Percentiles rank a stretch among this genome's conserved stretches.
These are phyloP conservation scores for Carex kokanica DNA, from an alignment of 176 grass and related monocot species.

Conservation along the genomic window DNA sequence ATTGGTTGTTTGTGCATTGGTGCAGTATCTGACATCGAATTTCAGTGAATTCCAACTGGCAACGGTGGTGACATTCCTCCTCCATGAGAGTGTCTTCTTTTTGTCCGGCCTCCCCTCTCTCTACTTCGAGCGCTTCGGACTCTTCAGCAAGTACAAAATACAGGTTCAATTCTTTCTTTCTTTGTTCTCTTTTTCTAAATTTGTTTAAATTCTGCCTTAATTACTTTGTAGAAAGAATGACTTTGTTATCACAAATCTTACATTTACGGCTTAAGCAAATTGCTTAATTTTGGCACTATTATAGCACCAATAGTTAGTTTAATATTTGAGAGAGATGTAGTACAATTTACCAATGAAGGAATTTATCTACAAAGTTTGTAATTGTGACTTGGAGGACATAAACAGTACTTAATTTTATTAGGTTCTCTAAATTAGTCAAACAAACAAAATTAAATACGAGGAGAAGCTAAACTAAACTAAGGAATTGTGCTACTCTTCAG, in stretches of 20 bases:
- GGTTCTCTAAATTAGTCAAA: background rate
- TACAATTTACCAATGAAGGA: background rate
- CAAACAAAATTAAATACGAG: background rate
- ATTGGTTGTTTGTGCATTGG: background rate
- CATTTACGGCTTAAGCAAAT: background rate
- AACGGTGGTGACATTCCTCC: constrained; percentile 59
- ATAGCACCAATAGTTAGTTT: background rate
- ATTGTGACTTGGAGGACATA: background rate
- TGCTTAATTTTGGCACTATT: background rate
- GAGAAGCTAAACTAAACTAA: background rate
- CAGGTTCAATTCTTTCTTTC: constrained; percentile 32
- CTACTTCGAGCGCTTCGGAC: constrained; percentile 67
- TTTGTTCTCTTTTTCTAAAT: background rate
- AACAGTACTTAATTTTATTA: background rate
- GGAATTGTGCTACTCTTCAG: background rate
- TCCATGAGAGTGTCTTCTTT: constrained; percentile 85
- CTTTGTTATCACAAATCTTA: background rate
- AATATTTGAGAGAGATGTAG: background rate
- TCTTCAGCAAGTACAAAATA: constrained; percentile 90
- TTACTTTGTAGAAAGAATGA: background rate
- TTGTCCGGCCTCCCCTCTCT: constrained; percentile 78
- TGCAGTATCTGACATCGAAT: constrained; percentile 49
- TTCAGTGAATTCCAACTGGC: constrained; percentile 89
- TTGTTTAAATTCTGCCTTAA: background rate
- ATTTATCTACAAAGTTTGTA: background rate